Evolutionary conservation across 345 rosid species (phyloP), one percentile per base, ranked within the genome.

Genomic region (Murraya koenigii): DNA sequence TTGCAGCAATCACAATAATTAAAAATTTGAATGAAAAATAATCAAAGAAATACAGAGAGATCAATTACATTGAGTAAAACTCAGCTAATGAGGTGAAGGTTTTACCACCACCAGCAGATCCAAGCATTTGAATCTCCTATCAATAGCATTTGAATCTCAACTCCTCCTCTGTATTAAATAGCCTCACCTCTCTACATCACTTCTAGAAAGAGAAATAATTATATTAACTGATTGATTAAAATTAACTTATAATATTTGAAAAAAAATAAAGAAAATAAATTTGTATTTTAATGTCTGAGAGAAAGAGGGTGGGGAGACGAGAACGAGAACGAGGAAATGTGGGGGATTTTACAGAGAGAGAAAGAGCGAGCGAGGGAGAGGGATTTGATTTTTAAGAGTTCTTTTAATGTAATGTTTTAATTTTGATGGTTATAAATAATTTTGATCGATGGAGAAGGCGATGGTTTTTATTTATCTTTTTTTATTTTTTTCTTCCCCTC

Each of bases 61-160:
- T 13, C 22, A 20, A 47, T 33, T 32, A 23, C 35, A 39, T 22
- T 55, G 25, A 3, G 19, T 6, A 44, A 47, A 23, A 7, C 9
- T 39, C 17, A 60, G 22, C 32, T n/a, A 30, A 66, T 22, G 22
- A 68, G 10, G 56, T 56, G 35, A 75, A 13, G 49, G 70, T 28
- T 80, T 83, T 81, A 81, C 84, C 84, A 81, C 84, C 82, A 76
- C 80, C 76, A 81, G 84, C 81, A 82, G 85, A 86, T 84, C 89
- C 80, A 56, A 55, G 75, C 85, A 86, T 72, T 71, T 32, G 74
- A 81, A 77, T 80, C 77, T 9, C 35, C 71, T 77, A 80, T 49
- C 71, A 84, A 67, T 63, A 55, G 75, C 85, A 83, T 78, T 84
- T 78, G 88, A 79, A 79, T 82, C 82, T 81, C 70, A 72, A 59